A percentile compares a stretch with the other conserved stretches of the same genome.
Evolutionary conservation across 169 alveolate genomes (phyloP).

Genomic region (Ichthyophthirius multifiliis): DNA sequence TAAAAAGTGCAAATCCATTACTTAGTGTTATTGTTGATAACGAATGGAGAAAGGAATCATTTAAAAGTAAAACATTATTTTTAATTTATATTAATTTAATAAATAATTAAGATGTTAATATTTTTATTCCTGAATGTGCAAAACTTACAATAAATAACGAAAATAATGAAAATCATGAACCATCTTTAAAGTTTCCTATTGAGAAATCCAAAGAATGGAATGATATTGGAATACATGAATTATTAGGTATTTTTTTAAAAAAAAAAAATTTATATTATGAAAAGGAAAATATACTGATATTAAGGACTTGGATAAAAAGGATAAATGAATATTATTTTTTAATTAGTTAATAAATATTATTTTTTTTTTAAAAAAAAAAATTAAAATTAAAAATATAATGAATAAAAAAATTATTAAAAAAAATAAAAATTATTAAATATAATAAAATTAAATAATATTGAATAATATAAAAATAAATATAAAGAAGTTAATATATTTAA

Average conservation of each 20-base stretch:
- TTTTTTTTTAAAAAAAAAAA: too few relatives aligned
- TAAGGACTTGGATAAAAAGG: constrained; percentile 4
- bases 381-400: too few relatives aligned
- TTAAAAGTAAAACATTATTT: not conserved
- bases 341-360: too few relatives aligned
- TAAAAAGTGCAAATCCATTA: not conserved
- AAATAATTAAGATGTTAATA: constrained; percentile 11
- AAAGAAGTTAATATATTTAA: too few relatives aligned
- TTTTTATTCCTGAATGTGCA: constrained; percentile 26
- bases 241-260: not conserved
- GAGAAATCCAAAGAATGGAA: constrained; percentile 5
- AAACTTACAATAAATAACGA: not conserved
- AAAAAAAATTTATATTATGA: not conserved
- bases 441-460: too few relatives aligned
- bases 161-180: not conserved
- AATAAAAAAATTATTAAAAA: too few relatives aligned
- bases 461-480: too few relatives aligned
- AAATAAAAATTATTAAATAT: too few relatives aligned
- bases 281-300: not conserved
- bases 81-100: not conserved
- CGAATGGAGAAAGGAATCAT: constrained; percentile 8
- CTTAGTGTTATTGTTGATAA: not conserved
- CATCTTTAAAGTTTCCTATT: not conserved
- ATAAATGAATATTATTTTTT: too few relatives aligned
- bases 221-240: not conserved